A percentile compares a stretch with the other conserved stretches of the same genome.
These are phyloP conservation scores for Sarocladiaceae sp. DNA, from an alignment of 2,329 filamentous ascomycete species.

Conservation along the genomic window DNA sequence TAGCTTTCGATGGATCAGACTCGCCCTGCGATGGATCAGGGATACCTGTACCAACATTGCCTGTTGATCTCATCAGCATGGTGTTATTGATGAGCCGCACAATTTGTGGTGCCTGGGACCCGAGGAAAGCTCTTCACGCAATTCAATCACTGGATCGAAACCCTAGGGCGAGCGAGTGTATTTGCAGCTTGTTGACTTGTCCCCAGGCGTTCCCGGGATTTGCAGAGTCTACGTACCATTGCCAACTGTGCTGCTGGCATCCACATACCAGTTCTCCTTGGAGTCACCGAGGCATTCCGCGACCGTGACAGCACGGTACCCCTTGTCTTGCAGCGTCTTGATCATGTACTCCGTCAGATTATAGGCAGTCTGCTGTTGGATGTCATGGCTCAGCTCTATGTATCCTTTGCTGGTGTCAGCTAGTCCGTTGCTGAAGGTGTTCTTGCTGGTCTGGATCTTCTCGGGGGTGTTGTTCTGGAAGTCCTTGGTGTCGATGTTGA, in stretches of 20 bases:
- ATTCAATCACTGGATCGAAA: too few species aligned
- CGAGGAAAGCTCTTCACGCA: too few species aligned
- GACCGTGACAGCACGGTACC: constrained; percentile 46
- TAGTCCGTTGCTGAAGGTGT: constrained; percentile 27
- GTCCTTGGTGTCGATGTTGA: constrained; percentile 58
- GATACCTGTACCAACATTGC: background rate
- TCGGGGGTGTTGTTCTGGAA: constrained; percentile 47
- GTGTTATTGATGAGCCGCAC: too few species aligned
- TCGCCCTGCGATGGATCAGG: background rate
- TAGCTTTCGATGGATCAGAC: background rate
- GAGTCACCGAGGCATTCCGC: constrained; percentile 55
- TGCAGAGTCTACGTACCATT: background rate
- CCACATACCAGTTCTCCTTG: constrained; percentile 44
- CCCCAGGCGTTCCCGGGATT: too few species aligned
- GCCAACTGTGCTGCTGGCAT: background rate
- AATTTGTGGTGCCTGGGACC: too few species aligned
- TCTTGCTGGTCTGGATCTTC: constrained; percentile 43
- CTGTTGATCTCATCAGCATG: too few species aligned
- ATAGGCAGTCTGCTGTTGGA: constrained; percentile 41
- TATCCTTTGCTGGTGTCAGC: constrained; percentile 28
- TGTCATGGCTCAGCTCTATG: constrained; percentile 51
- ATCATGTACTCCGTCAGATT: constrained; percentile 41
- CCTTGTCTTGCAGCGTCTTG: constrained; percentile 31
- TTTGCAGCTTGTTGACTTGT: too few species aligned
- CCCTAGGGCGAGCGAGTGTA: too few species aligned